These are phyloP conservation scores for Purpureocillium lavendulum DNA, from an alignment of 2,329 filamentous ascomycete genomes.

Conservation along the genomic window DNA sequence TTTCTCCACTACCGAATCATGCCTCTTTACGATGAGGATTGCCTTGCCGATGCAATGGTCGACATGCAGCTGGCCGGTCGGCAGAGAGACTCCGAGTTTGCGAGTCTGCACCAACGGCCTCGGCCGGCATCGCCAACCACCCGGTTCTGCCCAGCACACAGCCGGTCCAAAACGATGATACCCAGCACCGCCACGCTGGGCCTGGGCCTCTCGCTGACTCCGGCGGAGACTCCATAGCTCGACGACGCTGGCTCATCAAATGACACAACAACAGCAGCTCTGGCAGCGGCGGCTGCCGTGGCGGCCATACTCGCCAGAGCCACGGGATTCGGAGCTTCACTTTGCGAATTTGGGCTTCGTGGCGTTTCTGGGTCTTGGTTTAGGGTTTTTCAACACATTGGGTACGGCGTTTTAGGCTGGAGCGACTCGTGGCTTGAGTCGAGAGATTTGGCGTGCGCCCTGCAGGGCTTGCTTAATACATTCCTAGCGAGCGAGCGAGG, in stretches of 20 bases:
- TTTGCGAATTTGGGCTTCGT: too few species aligned
- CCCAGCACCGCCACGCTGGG: conserved; percentile 13
- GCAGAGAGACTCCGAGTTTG: conserved; percentile 15
- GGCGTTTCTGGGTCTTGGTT: too few species aligned
- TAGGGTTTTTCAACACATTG: too few species aligned
- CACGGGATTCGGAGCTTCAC: too few species aligned
- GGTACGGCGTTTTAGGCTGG: too few species aligned
- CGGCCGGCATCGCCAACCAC: conserved; percentile 16
- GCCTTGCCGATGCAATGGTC: conserved; percentile 50
- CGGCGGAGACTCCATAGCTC: conserved; percentile 13
- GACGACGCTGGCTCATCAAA: conserved; percentile 6
- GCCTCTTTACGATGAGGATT: conserved; percentile 47
- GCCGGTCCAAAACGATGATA: conserved; percentile 26
- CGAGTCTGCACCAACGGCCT: conserved; percentile 19
- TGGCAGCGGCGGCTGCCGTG: too few species aligned
- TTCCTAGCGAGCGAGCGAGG: too few species aligned
- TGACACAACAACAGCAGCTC: conserved; percentile 8
- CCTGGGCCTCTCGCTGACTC: conserved; percentile 16
- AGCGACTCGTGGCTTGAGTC: too few species aligned
- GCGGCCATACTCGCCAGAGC: too few species aligned
- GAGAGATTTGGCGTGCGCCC: too few species aligned
- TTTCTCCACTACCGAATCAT: conserved; percentile 55
- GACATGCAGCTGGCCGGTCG: conserved; percentile 54
- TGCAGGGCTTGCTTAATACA: neutral
- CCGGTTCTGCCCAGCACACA: conserved; percentile 20